phyloP scores from a whole-genome alignment of 352 stramenopile species.

The Albugo candida region DNA sequence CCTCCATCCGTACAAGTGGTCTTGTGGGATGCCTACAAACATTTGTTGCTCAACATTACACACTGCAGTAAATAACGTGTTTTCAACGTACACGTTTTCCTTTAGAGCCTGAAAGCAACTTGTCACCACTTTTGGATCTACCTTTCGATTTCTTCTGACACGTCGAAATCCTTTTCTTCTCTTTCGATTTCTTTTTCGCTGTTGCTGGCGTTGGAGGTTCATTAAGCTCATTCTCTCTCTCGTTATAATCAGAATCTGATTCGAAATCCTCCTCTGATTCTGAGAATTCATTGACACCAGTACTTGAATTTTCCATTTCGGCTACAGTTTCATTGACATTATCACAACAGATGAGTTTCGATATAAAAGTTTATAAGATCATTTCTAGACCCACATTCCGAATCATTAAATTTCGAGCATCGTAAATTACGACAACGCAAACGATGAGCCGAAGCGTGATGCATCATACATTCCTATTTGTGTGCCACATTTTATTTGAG shows the following conservation, averaged over 20 bases:
- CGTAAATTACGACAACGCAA: constrained; percentile 67
- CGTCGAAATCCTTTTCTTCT: too few species aligned
- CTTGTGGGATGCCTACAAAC: too few species aligned
- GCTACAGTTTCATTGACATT: neutral
- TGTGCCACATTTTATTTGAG: neutral
- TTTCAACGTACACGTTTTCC: too few species aligned
- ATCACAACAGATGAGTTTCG: too few species aligned
- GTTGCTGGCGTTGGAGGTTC: constrained; percentile 6
- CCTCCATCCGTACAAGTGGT: constrained; percentile 59
- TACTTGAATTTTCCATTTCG: neutral
- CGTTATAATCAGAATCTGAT: constrained; percentile 34
- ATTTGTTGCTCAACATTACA: too few species aligned
- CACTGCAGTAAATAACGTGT: too few species aligned
- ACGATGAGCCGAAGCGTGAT: constrained; percentile 74
- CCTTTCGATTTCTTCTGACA: too few species aligned
- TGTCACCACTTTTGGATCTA: too few species aligned
- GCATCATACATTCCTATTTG: constrained; percentile 68
- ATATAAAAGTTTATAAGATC: neutral
- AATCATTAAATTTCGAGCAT: constrained; percentile 81
- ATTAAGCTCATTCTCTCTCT: constrained; percentile 18
- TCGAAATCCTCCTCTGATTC: constrained; percentile 7
- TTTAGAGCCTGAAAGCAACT: too few species aligned
- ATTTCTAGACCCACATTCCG: constrained; percentile 33
- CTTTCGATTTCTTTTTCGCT: constrained; percentile 23
- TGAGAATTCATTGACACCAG: neutral